Evolutionary conservation across 306 rosid species (phyloP).

Genomic region (Sicyos baderoa): DNA sequence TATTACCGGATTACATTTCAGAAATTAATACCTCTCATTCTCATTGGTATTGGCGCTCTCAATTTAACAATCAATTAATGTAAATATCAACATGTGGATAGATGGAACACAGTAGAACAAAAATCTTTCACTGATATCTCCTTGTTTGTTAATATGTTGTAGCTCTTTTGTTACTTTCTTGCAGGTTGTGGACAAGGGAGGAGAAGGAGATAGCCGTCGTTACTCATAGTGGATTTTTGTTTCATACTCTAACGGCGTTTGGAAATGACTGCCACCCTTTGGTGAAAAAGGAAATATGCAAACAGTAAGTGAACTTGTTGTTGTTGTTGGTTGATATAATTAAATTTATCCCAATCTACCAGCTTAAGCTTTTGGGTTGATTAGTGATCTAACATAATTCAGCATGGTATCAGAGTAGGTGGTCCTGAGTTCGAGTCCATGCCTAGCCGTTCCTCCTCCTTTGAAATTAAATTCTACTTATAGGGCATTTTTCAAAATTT

Average conservation of each 20-base stretch:
- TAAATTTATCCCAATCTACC: too few species aligned
- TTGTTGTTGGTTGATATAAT: too few species aligned
- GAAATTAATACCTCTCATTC: background rate
- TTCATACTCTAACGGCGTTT: conserved; percentile 43
- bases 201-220: conserved; percentile 89
- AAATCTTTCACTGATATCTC: background rate
- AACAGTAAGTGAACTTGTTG: conserved; percentile 53
- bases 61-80: background rate
- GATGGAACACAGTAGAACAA: too few species aligned
- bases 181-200: conserved; percentile 71
- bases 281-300: conserved; percentile 67
- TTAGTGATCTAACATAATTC: too few species aligned
- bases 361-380: too few species aligned
- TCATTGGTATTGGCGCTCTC: background rate
- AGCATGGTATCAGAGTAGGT: too few species aligned
- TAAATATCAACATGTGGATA: too few species aligned
- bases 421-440: too few species aligned
- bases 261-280: conserved; percentile 68
- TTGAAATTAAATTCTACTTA: too few species aligned
- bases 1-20: background rate
- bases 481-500: too few species aligned
- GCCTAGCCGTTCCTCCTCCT: too few species aligned
- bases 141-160: conserved; percentile 6
- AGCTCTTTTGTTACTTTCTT: conserved; percentile 4
- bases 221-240: conserved; percentile 80